Conservation (phyloP, 2,329 filamentous ascomycete genomes). For the Drechslerella stenobrocha region DNA sequence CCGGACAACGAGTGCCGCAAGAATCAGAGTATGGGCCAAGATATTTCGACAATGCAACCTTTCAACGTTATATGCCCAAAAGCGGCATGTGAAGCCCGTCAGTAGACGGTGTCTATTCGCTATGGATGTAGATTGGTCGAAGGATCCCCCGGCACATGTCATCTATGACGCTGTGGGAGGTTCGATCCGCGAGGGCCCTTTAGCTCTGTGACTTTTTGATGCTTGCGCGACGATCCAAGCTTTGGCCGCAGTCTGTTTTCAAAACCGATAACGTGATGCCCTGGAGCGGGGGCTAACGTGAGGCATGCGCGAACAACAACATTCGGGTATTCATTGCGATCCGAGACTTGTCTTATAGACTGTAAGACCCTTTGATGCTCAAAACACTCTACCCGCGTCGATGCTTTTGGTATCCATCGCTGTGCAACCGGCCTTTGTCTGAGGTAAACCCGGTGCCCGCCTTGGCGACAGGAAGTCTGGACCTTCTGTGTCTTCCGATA, state of each 20-base stretch:
- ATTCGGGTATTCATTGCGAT: slow-evolving; percentile 7
- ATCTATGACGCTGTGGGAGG: slow-evolving; percentile 11
- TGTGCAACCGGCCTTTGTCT: no score
- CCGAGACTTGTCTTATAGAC: slow-evolving; percentile 38
- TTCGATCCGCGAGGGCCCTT: slow-evolving; percentile 3
- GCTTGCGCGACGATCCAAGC: slow-evolving; percentile 19
- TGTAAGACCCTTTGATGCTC: no score
- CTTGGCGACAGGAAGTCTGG: no score
- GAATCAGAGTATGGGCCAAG: slow-evolving; percentile 1
- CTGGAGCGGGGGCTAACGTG: not conserved
- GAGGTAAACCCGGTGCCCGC: no score
- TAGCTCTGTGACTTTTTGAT: slow-evolving; percentile 25
- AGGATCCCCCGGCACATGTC: slow-evolving; percentile 39
- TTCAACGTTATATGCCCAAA: slow-evolving; percentile 17
- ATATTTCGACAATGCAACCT: slow-evolving; percentile 24
- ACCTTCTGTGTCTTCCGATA: no score
- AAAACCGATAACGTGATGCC: slow-evolving; percentile 7
- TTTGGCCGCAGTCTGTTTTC: slow-evolving; percentile 15
- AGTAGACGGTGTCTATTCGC: slow-evolving; percentile 8
- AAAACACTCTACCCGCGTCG: no score
- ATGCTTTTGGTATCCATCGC: no score
- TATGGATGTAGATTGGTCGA: slow-evolving; percentile 4
- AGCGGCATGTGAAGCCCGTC: slow-evolving; percentile 23
- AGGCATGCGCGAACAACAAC: slow-evolving; percentile 26
- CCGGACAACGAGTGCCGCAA: slow-evolving; percentile 4